Evolutionary conservation across 1,284 basidiomycete species (phyloP).

Genomic region (Irpex rosettiformis): DNA sequence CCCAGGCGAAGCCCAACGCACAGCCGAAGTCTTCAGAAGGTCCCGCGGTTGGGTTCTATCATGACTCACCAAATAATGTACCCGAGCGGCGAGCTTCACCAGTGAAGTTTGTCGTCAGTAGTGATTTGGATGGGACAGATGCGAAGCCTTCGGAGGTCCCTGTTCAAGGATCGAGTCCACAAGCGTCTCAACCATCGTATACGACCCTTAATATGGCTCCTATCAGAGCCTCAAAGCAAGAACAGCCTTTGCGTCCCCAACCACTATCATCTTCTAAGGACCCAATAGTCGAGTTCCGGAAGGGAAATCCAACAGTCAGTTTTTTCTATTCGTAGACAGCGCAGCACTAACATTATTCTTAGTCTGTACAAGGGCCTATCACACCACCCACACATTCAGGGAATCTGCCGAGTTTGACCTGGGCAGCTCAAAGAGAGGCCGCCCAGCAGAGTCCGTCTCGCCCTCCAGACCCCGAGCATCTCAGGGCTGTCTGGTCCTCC

Average conservation of each 20-base stretch:
- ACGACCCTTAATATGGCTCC: background rate
- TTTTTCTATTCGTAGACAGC: background rate
- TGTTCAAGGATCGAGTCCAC: background rate
- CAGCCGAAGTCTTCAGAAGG: conserved; percentile 62
- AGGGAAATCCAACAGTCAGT: conserved; percentile 7
- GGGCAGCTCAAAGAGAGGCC: conserved; percentile 32
- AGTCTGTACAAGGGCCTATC: conserved; percentile 44
- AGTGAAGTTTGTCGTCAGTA: conserved; percentile 72
- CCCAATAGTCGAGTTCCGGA: conserved; percentile 9
- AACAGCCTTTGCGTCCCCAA: background rate
- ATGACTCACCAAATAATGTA: conserved; percentile 50
- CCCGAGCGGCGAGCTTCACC: conserved; percentile 36
- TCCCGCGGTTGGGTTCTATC: conserved; percentile 70
- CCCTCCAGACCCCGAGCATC: conserved; percentile 70
- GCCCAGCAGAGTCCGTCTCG: conserved; percentile 61
- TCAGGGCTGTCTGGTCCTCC: conserved; percentile 83
- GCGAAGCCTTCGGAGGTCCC: background rate
- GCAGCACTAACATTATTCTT: background rate
- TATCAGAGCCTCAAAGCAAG: background rate
- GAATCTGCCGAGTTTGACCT: conserved; percentile 39
- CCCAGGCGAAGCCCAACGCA: conserved; percentile 27
- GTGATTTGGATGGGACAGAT: conserved; percentile 56
- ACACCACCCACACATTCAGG: conserved; percentile 47
- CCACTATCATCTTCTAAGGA: conserved; percentile 7
- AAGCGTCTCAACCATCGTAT: background rate